Conservation (phyloP, 768 basidiomycete species). For the Suillus weaverae region DNA sequence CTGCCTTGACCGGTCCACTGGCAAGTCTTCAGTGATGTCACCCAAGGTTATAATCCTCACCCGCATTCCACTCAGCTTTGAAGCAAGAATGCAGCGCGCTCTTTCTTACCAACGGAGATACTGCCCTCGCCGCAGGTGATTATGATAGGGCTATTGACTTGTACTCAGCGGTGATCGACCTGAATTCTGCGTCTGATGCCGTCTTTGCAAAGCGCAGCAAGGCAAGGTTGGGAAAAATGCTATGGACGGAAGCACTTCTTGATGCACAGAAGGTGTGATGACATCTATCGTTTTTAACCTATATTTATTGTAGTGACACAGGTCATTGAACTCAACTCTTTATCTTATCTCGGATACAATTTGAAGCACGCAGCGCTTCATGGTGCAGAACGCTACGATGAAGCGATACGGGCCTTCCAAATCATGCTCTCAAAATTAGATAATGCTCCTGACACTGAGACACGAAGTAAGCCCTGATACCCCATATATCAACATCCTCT, state of each 20-base stretch:
- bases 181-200: background rate
- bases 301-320: background rate
- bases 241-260: background rate
- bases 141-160: background rate
- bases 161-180: background rate
- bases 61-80: background rate
- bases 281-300: background rate
- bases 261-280: background rate
- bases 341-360: background rate
- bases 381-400: background rate
- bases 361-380: background rate
- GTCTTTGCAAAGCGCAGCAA: background rate
- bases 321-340: background rate
- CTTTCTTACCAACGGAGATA: background rate
- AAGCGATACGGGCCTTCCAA: background rate
- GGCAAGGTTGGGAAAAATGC: background rate
- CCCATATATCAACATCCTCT: too few relatives aligned
- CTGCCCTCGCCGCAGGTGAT: background rate
- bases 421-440: background rate
- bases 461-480: background rate
- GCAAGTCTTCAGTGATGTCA: background rate
- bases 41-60: background rate
- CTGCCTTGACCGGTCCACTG: background rate
- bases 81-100: background rate
- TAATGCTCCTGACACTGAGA: background rate